A percentile compares a stretch with the other conserved stretches of the same genome.
These are phyloP conservation scores for Acanthamoeba sp. DNA, from an alignment of 208 protist species.

Conservation along the genomic window DNA sequence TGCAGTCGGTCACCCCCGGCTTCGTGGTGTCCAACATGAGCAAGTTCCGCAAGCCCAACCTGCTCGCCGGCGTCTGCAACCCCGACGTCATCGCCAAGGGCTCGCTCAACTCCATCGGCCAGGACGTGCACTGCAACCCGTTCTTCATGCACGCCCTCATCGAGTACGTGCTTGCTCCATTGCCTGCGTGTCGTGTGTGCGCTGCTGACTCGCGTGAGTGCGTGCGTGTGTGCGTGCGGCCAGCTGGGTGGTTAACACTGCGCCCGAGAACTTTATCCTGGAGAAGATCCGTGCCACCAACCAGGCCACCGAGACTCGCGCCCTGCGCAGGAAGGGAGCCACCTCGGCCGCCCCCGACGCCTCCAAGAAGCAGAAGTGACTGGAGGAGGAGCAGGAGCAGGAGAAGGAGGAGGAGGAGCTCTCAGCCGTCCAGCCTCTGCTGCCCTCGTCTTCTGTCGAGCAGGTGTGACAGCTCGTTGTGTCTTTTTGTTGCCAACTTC, in stretches of 20 bases:
- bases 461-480: no score
- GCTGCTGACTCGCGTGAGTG: background rate
- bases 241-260: slow-evolving; percentile 23
- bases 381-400: background rate
- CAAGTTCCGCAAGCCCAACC: slow-evolving; percentile 65
- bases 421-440: no score
- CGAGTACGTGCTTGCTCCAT: background rate
- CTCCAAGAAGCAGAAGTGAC: slow-evolving; percentile 66
- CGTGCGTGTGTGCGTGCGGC: background rate
- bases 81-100: slow-evolving; percentile 52
- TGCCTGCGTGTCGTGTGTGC: background rate
- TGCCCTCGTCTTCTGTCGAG: background rate
- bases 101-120: slow-evolving; percentile 41
- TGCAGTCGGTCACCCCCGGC: slow-evolving; percentile 60
- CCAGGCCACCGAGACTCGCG: slow-evolving; percentile 53
- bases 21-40: slow-evolving; percentile 76
- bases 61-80: slow-evolving; percentile 48
- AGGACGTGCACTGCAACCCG: slow-evolving; percentile 52
- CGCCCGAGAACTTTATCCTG: slow-evolving; percentile 45
- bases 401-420: no score
- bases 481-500: no score
- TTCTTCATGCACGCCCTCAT: slow-evolving; percentile 68
- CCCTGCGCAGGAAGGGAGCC: slow-evolving; percentile 28
- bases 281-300: slow-evolving; percentile 52
- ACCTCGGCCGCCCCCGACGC: background rate